A percentile compares a stretch with the other conserved stretches of the same genome.
Evolutionary conservation across 2,329 filamentous ascomycete species (phyloP).

Genomic region (Aphanoascus verrucosus): DNA sequence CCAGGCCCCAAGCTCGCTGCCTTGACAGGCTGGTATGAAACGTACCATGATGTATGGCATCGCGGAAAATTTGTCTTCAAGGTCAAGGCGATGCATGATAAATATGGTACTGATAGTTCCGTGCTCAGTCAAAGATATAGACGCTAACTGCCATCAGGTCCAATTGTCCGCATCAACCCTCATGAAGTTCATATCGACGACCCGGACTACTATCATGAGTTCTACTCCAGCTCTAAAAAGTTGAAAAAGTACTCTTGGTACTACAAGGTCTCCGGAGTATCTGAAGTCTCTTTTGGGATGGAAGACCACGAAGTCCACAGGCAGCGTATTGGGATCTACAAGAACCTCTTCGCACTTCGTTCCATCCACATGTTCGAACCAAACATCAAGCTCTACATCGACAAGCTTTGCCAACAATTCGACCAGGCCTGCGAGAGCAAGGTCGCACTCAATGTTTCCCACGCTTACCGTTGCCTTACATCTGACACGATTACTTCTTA

Average conservation of each 20-base stretch:
- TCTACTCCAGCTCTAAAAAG: constrained; percentile 15
- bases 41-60: constrained; percentile 19
- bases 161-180: constrained; percentile 20
- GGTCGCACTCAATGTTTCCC: too few relatives aligned
- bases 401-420: constrained; percentile 11
- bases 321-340: constrained; percentile 18
- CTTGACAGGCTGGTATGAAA: constrained; percentile 18
- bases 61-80: constrained; percentile 21
- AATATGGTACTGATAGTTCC: constrained; percentile 19
- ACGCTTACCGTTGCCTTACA: too few relatives aligned
- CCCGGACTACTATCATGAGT: constrained; percentile 17
- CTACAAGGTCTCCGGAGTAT: constrained; percentile 5
- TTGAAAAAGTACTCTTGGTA: constrained; percentile 18
- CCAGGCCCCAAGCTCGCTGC: constrained; percentile 20
- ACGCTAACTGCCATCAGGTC: constrained; percentile 10
- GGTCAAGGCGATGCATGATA: constrained; percentile 23
- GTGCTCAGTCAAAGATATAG: too few relatives aligned
- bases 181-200: constrained; percentile 19
- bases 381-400: constrained; percentile 14
- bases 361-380: constrained; percentile 16
- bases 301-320: constrained; percentile 19
- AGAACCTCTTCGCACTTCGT: constrained; percentile 19
- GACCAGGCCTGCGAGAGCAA: neutral
- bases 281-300: constrained; percentile 23
- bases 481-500: too few relatives aligned